phyloP scores from a whole-genome alignment of 23 red algal species.

The Gracilaria caudata region DNA sequence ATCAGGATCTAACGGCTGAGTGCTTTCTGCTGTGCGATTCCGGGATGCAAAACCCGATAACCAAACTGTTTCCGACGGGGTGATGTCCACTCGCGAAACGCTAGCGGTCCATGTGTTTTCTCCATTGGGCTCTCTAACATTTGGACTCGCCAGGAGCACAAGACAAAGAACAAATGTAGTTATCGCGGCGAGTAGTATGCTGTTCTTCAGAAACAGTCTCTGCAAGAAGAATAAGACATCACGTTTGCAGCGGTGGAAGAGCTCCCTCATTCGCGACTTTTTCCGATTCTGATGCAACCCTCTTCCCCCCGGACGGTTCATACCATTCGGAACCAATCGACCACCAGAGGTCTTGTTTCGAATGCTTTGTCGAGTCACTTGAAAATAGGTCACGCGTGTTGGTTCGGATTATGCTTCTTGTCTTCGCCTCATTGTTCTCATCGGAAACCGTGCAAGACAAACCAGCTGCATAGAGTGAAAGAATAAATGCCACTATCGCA shows the following conservation, averaged over 20 bases:
- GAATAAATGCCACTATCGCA: too few relatives aligned
- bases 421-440: background rate
- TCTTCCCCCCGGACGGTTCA: background rate
- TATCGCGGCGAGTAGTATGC: background rate
- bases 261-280: background rate
- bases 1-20: slow-evolving; percentile 8
- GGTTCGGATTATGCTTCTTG: background rate
- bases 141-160: background rate
- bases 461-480: too few relatives aligned
- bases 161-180: background rate
- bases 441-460: background rate
- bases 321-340: background rate
- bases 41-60: slow-evolving; percentile 68
- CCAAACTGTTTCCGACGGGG: slow-evolving; percentile 62
- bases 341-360: background rate
- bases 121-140: background rate
- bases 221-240: background rate
- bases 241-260: background rate
- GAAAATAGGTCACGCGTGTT: background rate
- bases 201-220: background rate
- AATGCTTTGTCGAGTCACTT: background rate
- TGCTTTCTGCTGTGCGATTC: slow-evolving; percentile 33
- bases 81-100: slow-evolving; percentile 61
- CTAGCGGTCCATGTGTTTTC: slow-evolving; percentile 11
- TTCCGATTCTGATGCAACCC: background rate